phyloP scores from a whole-genome alignment of 306 rosid genomes.

The Prunus mira region DNA sequence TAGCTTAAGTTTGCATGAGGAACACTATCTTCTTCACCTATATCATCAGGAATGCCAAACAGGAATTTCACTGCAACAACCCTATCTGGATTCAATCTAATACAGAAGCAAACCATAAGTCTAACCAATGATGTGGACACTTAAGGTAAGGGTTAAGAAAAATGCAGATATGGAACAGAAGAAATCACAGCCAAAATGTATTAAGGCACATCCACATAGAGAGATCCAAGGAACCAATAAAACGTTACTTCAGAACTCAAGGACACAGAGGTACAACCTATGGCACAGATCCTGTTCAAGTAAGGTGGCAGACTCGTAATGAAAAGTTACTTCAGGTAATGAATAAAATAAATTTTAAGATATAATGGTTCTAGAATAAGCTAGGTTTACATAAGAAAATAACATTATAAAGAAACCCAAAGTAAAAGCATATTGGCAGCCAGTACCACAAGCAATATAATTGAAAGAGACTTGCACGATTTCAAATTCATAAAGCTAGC shows the following conservation, averaged over 20 bases:
- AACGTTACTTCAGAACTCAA: neutral
- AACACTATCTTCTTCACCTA: constrained; percentile 40
- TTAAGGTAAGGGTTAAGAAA: neutral
- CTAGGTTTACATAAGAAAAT: neutral
- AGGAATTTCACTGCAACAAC: constrained; percentile 66
- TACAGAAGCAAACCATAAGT: constrained; percentile 50
- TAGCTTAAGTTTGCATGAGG: constrained; percentile 61
- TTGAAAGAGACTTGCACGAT: neutral
- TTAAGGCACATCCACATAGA: neutral
- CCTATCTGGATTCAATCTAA: constrained; percentile 68
- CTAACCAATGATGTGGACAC: neutral
- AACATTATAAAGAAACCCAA: neutral
- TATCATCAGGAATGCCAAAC: constrained; percentile 72
- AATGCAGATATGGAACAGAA: neutral
- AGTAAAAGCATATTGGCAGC: neutral
- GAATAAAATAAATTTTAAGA: neutral
- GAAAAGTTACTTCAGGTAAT: neutral
- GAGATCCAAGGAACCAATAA: neutral
- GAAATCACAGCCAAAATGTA: neutral
- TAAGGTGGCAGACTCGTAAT: neutral
- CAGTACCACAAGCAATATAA: neutral
- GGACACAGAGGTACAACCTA: neutral
- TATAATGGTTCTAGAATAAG: neutral
- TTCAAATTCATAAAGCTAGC: neutral
- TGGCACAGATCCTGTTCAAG: neutral